phyloP scores from a whole-genome alignment of 2,329 filamentous ascomycete genomes.

The Trichophyton verrucosum region DNA sequence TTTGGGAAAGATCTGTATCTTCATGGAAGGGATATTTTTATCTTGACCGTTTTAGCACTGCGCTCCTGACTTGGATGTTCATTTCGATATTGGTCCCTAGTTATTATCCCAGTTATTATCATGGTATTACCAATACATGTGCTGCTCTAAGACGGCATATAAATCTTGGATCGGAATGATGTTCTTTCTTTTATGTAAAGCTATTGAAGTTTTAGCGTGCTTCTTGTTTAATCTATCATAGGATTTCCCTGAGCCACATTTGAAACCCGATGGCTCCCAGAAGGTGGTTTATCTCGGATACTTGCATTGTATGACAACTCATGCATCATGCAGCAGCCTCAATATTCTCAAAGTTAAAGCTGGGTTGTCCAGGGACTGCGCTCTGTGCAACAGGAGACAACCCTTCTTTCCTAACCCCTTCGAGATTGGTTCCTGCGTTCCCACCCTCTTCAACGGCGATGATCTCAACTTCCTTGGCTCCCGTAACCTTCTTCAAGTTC shows the following conservation, averaged over 20 bases:
- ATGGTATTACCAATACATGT: background rate
- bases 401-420: constrained; percentile 37
- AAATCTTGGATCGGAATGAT: background rate
- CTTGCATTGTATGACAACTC: background rate
- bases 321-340: constrained; percentile 11
- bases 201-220: background rate
- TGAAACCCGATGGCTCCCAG: background rate
- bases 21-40: background rate
- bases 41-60: background rate
- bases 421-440: constrained; percentile 34
- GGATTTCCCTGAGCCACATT: background rate
- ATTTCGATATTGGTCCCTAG: background rate
- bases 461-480: constrained; percentile 59
- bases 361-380: constrained; percentile 70
- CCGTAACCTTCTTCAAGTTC: constrained; percentile 63
- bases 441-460: constrained; percentile 53
- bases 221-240: background rate
- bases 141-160: background rate
- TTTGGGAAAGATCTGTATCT: constrained; percentile 1
- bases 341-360: constrained; percentile 76
- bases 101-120: background rate
- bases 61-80: background rate
- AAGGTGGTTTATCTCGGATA: background rate
- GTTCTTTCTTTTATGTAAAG: background rate
- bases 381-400: constrained; percentile 52